Conservation (phyloP, 805 yeast species). For the Nakazawaea sp. region DNA sequence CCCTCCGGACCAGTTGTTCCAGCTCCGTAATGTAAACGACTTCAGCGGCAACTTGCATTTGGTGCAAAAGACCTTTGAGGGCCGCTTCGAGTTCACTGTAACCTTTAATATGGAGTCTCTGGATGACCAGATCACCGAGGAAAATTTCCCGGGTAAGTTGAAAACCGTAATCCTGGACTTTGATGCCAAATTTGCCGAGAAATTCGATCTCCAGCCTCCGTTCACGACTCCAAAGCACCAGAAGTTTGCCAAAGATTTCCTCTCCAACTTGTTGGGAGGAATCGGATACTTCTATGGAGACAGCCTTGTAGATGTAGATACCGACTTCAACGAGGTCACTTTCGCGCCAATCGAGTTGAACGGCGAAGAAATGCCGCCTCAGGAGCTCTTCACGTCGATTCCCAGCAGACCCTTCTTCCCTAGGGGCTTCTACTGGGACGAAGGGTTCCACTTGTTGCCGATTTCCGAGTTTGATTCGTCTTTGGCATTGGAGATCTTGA, state of each 20-base stretch:
- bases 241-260: conserved; percentile 65
- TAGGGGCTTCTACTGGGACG: conserved; percentile 98
- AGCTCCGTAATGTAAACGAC: conserved; percentile 49
- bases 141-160: conserved; percentile 29
- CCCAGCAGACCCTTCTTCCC: conserved; percentile 96
- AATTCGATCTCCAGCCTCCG: conserved; percentile 49
- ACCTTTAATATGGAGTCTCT: conserved; percentile 42
- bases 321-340: conserved; percentile 62
- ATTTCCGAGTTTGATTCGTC: conserved; percentile 79
- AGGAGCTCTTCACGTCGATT: conserved; percentile 70
- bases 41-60: conserved; percentile 75
- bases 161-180: conserved; percentile 28
- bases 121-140: conserved; percentile 29
- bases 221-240: conserved; percentile 37
- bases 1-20: conserved; percentile 44
- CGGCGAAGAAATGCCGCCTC: conserved; percentile 70
- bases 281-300: conserved; percentile 84
- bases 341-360: conserved; percentile 42
- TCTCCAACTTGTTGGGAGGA: conserved; percentile 86
- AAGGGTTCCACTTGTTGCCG: conserved; percentile 89
- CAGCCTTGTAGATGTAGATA: conserved; percentile 69
- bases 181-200: conserved; percentile 42
- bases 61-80: conserved; percentile 70
- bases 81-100: conserved; percentile 70
- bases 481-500: conserved; percentile 67